phyloP scores from a whole-genome alignment of 2,329 filamentous ascomycete genomes.

The Sporothrix humicola region DNA sequence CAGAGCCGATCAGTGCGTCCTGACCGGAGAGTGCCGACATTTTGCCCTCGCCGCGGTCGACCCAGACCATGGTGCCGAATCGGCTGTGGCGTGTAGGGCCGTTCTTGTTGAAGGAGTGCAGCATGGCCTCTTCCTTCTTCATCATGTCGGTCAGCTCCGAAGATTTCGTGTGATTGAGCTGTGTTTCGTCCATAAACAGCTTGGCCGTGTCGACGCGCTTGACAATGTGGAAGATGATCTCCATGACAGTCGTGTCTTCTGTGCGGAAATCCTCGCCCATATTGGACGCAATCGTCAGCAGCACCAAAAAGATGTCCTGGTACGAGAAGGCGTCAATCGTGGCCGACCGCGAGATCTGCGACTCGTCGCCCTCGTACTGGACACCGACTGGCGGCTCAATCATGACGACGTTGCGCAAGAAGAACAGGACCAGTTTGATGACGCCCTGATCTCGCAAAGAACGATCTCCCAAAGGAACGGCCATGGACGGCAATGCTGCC shows the following conservation, averaged over 20 bases:
- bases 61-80: conserved; percentile 97
- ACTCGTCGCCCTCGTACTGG: conserved; percentile 83
- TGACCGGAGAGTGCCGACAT: conserved; percentile 88
- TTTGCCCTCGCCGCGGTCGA: conserved; percentile 84
- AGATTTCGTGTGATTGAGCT: conserved; percentile 70
- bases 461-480: conserved; percentile 75
- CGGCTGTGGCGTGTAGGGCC: conserved; percentile 88
- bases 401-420: conserved; percentile 86
- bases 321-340: conserved; percentile 87
- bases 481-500: conserved; percentile 84
- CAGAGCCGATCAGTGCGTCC: conserved; percentile 75
- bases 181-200: conserved; percentile 81
- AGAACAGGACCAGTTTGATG: conserved; percentile 86
- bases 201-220: conserved; percentile 86
- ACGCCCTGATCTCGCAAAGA: conserved; percentile 84
- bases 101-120: conserved; percentile 74
- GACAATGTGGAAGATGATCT: conserved; percentile 89
- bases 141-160: conserved; percentile 77
- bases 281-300: conserved; percentile 87
- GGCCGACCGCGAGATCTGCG: conserved; percentile 84
- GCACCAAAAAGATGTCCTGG: conserved; percentile 85
- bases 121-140: conserved; percentile 82
- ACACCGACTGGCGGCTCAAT: conserved; percentile 76
- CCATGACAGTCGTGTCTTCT: conserved; percentile 87
- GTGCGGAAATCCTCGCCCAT: conserved; percentile 91